Evolutionary conservation across 2,329 filamentous ascomycete species (phyloP).

Genomic region (Scleromitrula shiraiana): DNA sequence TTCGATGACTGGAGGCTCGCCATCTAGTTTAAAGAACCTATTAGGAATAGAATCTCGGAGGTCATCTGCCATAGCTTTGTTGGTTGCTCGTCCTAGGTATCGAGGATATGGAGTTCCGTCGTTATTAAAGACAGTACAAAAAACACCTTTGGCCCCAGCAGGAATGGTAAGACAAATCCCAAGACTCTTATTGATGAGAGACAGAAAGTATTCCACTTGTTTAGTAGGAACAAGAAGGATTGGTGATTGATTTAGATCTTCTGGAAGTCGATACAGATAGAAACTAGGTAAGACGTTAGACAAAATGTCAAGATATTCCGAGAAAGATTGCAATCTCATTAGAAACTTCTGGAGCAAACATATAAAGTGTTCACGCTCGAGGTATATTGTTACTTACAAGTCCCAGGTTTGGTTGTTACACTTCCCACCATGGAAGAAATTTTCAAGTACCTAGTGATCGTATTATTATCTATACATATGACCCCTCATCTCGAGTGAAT

Average conservation of each 20-base stretch:
- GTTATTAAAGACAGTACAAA: slow-evolving; percentile 54
- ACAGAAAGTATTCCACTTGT: slow-evolving; percentile 59
- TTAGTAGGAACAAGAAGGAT: slow-evolving; percentile 58
- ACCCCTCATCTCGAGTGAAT: too few relatives aligned
- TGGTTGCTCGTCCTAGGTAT: slow-evolving; percentile 53
- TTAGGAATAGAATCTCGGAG: slow-evolving; percentile 28
- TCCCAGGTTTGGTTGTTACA: slow-evolving; percentile 62
- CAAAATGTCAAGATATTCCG: background rate
- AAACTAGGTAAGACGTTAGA: slow-evolving; percentile 41
- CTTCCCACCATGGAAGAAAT: slow-evolving; percentile 45
- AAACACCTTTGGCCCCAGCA: slow-evolving; percentile 40
- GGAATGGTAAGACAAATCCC: slow-evolving; percentile 51
- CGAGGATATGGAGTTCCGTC: slow-evolving; percentile 56
- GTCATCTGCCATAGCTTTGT: slow-evolving; percentile 29
- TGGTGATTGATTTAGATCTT: slow-evolving; percentile 40
- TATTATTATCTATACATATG: slow-evolving; percentile 2
- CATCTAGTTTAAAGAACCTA: slow-evolving; percentile 20
- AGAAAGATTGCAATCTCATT: background rate
- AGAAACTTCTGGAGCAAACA: background rate
- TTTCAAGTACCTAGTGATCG: slow-evolving; percentile 1
- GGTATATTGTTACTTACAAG: slow-evolving; percentile 47
- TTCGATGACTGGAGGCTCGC: slow-evolving; percentile 21
- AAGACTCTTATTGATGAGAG: slow-evolving; percentile 54
- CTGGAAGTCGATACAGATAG: slow-evolving; percentile 51
- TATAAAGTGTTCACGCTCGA: background rate